Evolutionary conservation across 2,329 filamentous ascomycete species (phyloP).

Genomic region (Talaromyces atroroseus): DNA sequence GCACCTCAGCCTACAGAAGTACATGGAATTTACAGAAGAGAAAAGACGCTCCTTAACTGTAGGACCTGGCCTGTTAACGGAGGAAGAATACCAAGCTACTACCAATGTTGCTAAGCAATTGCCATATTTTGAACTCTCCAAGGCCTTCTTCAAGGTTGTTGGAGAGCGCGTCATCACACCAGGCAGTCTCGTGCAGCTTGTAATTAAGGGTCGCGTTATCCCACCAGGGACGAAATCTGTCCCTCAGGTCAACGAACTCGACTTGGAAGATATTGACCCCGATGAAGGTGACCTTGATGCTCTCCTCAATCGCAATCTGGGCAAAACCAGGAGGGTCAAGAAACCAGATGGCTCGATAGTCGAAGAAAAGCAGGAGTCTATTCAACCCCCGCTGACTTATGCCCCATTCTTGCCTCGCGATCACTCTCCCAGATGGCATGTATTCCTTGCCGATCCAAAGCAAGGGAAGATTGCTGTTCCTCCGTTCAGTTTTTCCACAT

Average conservation of each 20-base stretch:
- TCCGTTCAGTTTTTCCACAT: constrained; percentile 88
- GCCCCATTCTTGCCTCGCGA: constrained; percentile 88
- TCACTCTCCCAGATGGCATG: constrained; percentile 84
- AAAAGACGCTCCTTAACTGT: constrained; percentile 67
- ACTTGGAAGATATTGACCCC: constrained; percentile 86
- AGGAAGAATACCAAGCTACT: constrained; percentile 69
- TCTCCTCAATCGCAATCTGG: constrained; percentile 63
- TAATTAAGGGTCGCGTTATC: constrained; percentile 90
- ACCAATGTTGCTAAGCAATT: constrained; percentile 76
- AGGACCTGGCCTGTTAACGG: constrained; percentile 63
- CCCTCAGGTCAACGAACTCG: constrained; percentile 67
- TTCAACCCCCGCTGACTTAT: constrained; percentile 78
- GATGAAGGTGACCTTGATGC: constrained; percentile 89
- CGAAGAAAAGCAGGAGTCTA: constrained; percentile 56
- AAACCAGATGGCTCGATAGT: constrained; percentile 46
- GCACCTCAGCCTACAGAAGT: constrained; percentile 75
- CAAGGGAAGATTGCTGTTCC: constrained; percentile 95
- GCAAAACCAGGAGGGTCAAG: constrained; percentile 61
- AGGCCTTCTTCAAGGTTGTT: constrained; percentile 96
- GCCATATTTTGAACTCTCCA: constrained; percentile 76
- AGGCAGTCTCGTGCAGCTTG: constrained; percentile 84
- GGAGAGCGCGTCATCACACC: constrained; percentile 92
- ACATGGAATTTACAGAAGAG: constrained; percentile 76
- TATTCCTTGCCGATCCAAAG: constrained; percentile 91
- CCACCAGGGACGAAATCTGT: constrained; percentile 71